Evolutionary conservation across 805 yeast genomes (phyloP).

Genomic region (Candida yuanshanica): DNA sequence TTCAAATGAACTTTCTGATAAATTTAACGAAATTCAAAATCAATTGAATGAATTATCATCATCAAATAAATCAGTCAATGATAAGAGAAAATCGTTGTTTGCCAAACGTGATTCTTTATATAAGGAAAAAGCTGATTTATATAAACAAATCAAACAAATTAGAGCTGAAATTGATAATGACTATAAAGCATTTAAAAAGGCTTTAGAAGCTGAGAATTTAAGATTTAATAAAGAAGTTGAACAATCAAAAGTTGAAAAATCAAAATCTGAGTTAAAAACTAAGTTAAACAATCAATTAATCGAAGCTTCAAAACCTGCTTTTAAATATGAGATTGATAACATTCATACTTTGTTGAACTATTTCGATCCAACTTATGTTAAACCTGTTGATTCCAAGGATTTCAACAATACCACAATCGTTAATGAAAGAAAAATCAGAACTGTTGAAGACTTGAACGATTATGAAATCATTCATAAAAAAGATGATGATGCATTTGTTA

Average conservation of each 20-base stretch:
- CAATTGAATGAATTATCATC: conserved; percentile 62
- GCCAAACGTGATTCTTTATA: conserved; percentile 62
- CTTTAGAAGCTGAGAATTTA: conserved; percentile 69
- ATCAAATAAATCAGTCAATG: conserved; percentile 53
- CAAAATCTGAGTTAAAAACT: conserved; percentile 47
- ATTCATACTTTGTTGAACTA: conserved; percentile 66
- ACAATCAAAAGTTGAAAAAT: conserved; percentile 39
- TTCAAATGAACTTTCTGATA: conserved; percentile 60
- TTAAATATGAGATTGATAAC: conserved; percentile 66
- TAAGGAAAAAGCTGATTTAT: conserved; percentile 63
- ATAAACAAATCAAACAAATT: conserved; percentile 59
- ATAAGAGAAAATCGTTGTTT: conserved; percentile 59
- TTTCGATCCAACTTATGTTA: conserved; percentile 76
- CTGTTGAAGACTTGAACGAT: conserved; percentile 52
- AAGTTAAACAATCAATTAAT: conserved; percentile 66
- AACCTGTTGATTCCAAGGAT: conserved; percentile 36
- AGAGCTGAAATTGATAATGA: conserved; percentile 73
- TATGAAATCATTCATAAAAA: conserved; percentile 62
- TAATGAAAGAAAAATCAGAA: conserved; percentile 30
- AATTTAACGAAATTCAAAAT: conserved; percentile 64
- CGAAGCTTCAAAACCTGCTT: conserved; percentile 79
- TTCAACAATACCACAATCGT: conserved; percentile 26
- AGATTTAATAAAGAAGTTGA: conserved; percentile 53
- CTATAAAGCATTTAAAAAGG: conserved; percentile 62
- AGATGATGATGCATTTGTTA: conserved; percentile 51